A percentile compares a stretch with the other conserved stretches of the same genome.
Evolutionary conservation across 2,329 filamentous ascomycete genomes (phyloP).

Genomic region (Hypoxylon sp.): DNA sequence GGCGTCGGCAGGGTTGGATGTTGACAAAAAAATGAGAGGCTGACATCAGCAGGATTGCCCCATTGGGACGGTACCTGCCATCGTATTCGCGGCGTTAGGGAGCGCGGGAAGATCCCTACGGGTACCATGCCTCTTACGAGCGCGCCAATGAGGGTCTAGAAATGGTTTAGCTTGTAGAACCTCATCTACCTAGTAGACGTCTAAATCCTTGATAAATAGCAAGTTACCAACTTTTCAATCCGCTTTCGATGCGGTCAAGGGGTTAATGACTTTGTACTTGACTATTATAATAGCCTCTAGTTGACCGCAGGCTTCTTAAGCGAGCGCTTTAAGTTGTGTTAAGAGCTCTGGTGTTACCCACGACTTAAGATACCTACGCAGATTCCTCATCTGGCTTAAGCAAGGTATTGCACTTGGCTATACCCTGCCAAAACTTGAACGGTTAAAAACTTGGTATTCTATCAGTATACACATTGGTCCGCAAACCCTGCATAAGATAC

Average conservation of each 20-base stretch:
- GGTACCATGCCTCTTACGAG: background rate
- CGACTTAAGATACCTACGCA: background rate
- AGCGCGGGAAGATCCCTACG: background rate
- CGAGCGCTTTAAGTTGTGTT: background rate
- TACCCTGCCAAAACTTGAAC: conserved; percentile 14
- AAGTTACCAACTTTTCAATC: background rate
- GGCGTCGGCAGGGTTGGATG: background rate
- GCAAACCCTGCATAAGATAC: conserved; percentile 46
- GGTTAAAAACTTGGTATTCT: conserved; percentile 41
- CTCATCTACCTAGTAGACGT: background rate
- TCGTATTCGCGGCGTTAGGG: background rate
- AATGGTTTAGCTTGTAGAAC: background rate
- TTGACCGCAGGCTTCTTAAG: background rate
- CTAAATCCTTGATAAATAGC: background rate
- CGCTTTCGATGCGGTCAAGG: background rate
- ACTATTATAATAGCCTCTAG: background rate
- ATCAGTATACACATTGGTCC: conserved; percentile 48
- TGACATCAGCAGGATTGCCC: conserved; percentile 16
- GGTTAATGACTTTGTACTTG: background rate
- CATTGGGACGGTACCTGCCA: background rate
- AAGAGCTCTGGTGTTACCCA: background rate
- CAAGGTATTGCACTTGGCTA: background rate
- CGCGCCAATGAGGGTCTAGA: background rate
- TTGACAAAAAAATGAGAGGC: background rate
- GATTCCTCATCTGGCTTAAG: background rate